Evolutionary conservation across 202 grass and related monocot genomes (phyloP), one percentile per base, ranked within the genome.

Genomic region (Schoenoplectus tabernaemontani): DNA sequence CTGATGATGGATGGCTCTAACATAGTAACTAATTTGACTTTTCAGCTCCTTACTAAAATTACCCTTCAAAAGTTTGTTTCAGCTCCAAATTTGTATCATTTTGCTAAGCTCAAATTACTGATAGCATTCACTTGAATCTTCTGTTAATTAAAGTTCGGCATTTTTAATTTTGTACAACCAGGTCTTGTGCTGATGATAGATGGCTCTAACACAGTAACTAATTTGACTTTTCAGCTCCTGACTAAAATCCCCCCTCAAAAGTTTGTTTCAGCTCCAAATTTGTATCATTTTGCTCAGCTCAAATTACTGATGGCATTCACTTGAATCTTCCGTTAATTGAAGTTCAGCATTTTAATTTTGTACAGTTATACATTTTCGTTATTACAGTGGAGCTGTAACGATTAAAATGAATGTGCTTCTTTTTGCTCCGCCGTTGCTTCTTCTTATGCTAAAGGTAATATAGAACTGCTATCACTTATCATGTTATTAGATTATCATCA

Each of bases 321-420:
- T 24, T 59, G 57, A 24, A 59, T 88, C 2, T 56, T 50, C 44
- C 33, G 69, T 73, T 59, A 54, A 62, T 72, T 79, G 48, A 28
- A 51, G 16, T 64, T 13, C 11, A 72, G 24, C 42, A 53, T 54
- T 54, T 54, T 54, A n/a, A n/a, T 17, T 73, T 30, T 53, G 24
- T 69, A 44, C n/a, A 24, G 65, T 76, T 56, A 26, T 56, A 76
- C 71, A 76, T 76, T 76, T 76, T 76, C 26, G 6, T 76, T 78
- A 42, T 78, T 92, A 79, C 86, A 90, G 89, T 76, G 89, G 79
- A 81, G 89, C 91, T 61, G 89, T 97, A 28, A 90, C 91, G 22
- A 68, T 93, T 90, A 97, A 97, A 86, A 92, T 95, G 95, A 98
- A 98, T 44, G 95, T 89, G 57, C 91, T 98, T 83, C 91, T 98